Evolutionary conservation across 2,329 filamentous ascomycete genomes (phyloP).

Genomic region (Gremmenia infestans): DNA sequence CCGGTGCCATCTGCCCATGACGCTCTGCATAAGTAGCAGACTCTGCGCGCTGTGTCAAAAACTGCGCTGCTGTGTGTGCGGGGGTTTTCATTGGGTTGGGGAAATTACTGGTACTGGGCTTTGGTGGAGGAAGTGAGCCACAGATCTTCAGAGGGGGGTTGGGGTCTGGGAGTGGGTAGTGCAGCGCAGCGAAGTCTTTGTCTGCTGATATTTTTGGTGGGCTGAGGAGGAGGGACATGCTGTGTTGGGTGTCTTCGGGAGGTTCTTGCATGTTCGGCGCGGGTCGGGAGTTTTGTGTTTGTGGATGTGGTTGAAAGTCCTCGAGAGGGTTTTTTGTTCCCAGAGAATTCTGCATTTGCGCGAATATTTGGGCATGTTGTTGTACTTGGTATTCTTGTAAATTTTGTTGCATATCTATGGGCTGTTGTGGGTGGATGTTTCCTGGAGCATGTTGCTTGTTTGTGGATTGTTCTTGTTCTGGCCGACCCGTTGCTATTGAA

Average conservation of each 20-base stretch:
- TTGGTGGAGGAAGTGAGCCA: no score
- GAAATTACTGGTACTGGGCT: no score
- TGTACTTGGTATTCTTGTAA: no score
- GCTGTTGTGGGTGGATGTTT: background rate
- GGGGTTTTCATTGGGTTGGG: background rate
- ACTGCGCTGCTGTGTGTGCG: background rate
- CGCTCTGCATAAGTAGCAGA: background rate
- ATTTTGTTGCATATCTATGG: background rate
- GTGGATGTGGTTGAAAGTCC: no score
- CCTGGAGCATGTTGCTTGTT: background rate
- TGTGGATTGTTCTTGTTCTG: background rate
- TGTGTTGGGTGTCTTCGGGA: background rate
- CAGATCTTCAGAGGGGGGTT: no score
- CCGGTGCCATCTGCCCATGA: background rate
- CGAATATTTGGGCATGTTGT: no score
- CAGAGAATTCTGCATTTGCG: no score
- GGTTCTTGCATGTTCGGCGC: background rate
- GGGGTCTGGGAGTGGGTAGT: background rate
- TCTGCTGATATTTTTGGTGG: background rate
- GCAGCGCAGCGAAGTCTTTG: background rate
- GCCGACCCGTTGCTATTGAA: background rate
- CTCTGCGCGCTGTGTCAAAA: background rate
- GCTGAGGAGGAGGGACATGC: background rate
- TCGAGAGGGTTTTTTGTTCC: no score
- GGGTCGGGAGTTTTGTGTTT: no score